Base-by-base conservation (phyloP, 2,329 filamentous ascomycete species). In the Diaporthe caulivora region DNA sequence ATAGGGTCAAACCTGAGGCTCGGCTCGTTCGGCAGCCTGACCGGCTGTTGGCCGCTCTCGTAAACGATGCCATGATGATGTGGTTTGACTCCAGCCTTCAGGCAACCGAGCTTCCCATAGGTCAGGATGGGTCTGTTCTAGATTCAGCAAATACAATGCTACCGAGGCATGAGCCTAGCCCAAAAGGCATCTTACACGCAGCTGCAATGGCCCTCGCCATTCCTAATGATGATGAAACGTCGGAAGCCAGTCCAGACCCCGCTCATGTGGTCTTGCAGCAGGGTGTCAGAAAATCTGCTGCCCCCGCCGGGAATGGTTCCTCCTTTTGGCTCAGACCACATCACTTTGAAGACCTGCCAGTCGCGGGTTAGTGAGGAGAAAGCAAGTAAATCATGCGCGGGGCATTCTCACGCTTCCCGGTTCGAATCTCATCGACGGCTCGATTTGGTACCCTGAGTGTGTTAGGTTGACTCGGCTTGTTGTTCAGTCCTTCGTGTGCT, bases 61-160 rank as follows among this genome's bases (percentile, higher is more conserved):
- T 86, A 83, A 29, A 90, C 83, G 51, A 90, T 87, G 47, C 89
- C 89, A 74, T 91, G 89, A 71, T 88, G 86, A 11, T 82, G 79
- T 4, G 87, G 80, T 74, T 89, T 88, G 17, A 88, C 83, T 2
- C 88, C 88, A n/a, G 72, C 81, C 78, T 91, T 91, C 21, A 78
- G 84, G 77, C 88, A 91, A 1, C 80, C 89, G 74, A 85, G 84
- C 29, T 82, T 82, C n/a, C 85, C 84, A 74, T 91, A 91, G 0
- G 89, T 90, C 29, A 87, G 80, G 67, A 91, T 90, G 1, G 88
- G 88, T 17, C 89, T 90, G 72, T 6, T 21, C 8, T 3, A 58
- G 71, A 26, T 17, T 69, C 17, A 69, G 47, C n/a, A 71, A 6
- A 13, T 51, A 21, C 18, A 15, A 15, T 4, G 3, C 21, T 13